Evolutionary conservation across 2,329 filamentous ascomycete genomes (phyloP), one percentile per base, ranked within the genome.

Genomic region (Uncinocarpus reesii): DNA sequence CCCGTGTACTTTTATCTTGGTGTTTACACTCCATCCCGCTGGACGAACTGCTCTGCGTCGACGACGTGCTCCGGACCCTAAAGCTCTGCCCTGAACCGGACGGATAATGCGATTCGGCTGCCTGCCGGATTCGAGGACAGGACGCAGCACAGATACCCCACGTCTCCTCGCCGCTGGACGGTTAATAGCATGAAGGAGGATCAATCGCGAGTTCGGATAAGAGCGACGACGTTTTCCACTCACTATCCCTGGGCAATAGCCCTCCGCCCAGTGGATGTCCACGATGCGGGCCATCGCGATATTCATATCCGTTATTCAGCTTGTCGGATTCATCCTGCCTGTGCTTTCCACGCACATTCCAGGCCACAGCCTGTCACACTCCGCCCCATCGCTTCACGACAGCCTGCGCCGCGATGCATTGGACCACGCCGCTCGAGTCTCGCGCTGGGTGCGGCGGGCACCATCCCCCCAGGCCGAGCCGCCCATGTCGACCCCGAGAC

Each of bases 401-500:
- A 42, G 42, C 21, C 8, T 47, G 13, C 42, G 36, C 20, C 45
- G 38, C 10, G 24, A 51, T 51, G 46, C 49, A 6, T 35, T 51
- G 4, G 38, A 43, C 13, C 32, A 43, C 18, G 20, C 42, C 7
- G 15, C n/a, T 10, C 23, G 15, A 6, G 26, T 10, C 24, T 35
- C 40, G 31, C 41, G 20, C 10, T 31, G 44, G 26, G 45, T 45
- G 11, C 51, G 45, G 34, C 38, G 52, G 43, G 44, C 35, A 15
- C 43, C 50, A 21, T n/a, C 18, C 4, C 49, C 49, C 7, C 52
- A 51, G 31, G 28, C 28, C 49, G 32, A 20, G 16, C 23, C 41
- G 23, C 18, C 26, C 7, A 13, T 24, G 18, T 37, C 49, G 2
- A 31, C 49, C 75, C 75, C 66, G 68, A 1, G 78, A 75, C 56